These are phyloP conservation scores for Rhizopus sp. DNA, from an alignment of 371 early-diverging fungal species.

Conservation along the genomic window DNA sequence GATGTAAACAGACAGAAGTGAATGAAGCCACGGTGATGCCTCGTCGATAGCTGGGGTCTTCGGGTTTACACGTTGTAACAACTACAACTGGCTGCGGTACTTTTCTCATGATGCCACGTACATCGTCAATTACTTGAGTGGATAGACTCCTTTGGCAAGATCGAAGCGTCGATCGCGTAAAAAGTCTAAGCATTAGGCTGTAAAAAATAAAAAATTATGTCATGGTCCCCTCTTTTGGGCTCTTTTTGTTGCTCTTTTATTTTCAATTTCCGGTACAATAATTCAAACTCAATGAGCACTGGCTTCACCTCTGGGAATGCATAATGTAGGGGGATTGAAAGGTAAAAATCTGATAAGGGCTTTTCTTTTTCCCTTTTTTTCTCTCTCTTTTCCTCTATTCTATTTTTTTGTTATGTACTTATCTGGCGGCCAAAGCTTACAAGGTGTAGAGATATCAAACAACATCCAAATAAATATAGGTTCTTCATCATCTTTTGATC, in stretches of 20 bases:
- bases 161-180: too few species aligned
- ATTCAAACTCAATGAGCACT: too few species aligned
- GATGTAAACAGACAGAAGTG: constrained; percentile 68
- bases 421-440: background rate
- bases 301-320: too few species aligned
- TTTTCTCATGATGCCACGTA: constrained; percentile 63
- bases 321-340: too few species aligned
- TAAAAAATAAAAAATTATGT: constrained; percentile 16
- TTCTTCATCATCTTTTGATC: background rate
- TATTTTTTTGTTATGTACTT: background rate
- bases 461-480: background rate
- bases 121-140: constrained; percentile 36
- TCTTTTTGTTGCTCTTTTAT: background rate
- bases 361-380: too few species aligned
- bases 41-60: constrained; percentile 43
- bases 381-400: too few species aligned
- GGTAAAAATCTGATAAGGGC: too few species aligned
- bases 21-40: constrained; percentile 75
- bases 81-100: constrained; percentile 69
- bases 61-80: constrained; percentile 53
- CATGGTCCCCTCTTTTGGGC: background rate
- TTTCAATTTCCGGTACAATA: too few species aligned
- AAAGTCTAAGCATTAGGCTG: too few species aligned
- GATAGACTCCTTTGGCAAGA: constrained; percentile 29
- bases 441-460: background rate